phyloP scores from a whole-genome alignment of 805 yeast genomes.

The Metschnikowia lachancei region DNA sequence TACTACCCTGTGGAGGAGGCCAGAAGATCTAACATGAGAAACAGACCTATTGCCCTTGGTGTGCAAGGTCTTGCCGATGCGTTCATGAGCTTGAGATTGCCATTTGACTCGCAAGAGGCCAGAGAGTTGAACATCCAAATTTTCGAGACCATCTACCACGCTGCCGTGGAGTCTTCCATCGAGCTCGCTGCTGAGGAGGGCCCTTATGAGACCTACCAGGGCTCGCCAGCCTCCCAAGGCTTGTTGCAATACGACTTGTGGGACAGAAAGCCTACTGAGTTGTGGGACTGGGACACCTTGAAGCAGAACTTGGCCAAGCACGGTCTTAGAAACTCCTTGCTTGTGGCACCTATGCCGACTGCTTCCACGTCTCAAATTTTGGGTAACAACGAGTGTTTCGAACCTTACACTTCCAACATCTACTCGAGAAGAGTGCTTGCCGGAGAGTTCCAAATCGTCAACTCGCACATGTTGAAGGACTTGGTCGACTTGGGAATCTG shows the following conservation, averaged over 20 bases:
- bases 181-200: conserved; percentile 55
- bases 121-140: conserved; percentile 55
- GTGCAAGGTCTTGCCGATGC: conserved; percentile 64
- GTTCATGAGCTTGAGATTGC: conserved; percentile 53
- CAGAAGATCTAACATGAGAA: conserved; percentile 50
- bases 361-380: conserved; percentile 64
- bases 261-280: conserved; percentile 56
- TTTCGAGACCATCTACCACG: conserved; percentile 62
- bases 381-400: conserved; percentile 62
- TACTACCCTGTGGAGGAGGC: conserved; percentile 58
- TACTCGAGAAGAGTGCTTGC: conserved; percentile 62
- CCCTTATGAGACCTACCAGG: conserved; percentile 48
- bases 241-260: conserved; percentile 56
- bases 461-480: conserved; percentile 56
- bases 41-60: conserved; percentile 63
- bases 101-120: conserved; percentile 58
- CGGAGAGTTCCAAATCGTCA: conserved; percentile 63
- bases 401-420: conserved; percentile 61
- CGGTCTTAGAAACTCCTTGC: conserved; percentile 57
- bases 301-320: conserved; percentile 47
- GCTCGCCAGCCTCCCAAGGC: conserved; percentile 61
- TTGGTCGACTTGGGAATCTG: conserved; percentile 57
- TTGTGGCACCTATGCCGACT: conserved; percentile 66
- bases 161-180: conserved; percentile 53
- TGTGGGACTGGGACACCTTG: conserved; percentile 59